Evolutionary conservation across 2,329 filamentous ascomycete species (phyloP).

Genomic region (Thermoascus crustaceus): DNA sequence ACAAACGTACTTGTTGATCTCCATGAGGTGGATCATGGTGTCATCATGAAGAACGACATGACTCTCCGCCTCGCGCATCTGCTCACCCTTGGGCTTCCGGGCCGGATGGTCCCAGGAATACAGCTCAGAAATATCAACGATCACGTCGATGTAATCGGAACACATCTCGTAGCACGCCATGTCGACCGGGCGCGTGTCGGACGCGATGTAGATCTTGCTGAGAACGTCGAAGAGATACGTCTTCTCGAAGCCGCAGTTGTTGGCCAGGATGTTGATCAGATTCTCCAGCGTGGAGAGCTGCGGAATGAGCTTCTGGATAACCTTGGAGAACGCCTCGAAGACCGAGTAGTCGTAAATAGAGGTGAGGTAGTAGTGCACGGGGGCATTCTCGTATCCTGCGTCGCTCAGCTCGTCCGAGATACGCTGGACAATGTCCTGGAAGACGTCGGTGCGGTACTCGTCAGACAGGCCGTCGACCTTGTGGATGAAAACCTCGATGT

Average conservation of each 20-base stretch:
- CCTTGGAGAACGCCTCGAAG: constrained; percentile 96
- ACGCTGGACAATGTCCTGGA: constrained; percentile 90
- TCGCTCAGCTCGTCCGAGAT: constrained; percentile 95
- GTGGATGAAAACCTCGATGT: constrained; percentile 97
- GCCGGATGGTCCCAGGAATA: constrained; percentile 64
- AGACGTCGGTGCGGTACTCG: constrained; percentile 92
- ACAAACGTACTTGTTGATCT: constrained; percentile 55
- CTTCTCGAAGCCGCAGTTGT: constrained; percentile 92
- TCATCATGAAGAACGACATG: constrained; percentile 54
- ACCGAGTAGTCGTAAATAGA: constrained; percentile 98
- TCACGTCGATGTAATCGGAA: constrained; percentile 96
- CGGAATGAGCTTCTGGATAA: constrained; percentile 95
- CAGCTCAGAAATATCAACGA: constrained; percentile 92
- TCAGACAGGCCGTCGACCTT: constrained; percentile 97
- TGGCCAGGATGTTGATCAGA: constrained; percentile 86
- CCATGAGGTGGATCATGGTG: constrained; percentile 56
- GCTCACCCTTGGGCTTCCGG: constrained; percentile 34
- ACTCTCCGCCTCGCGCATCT: constrained; percentile 51
- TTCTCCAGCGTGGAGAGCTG: constrained; percentile 88
- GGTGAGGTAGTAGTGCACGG: constrained; percentile 90
- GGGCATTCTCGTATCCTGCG: constrained; percentile 84
- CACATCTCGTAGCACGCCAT: constrained; percentile 97
- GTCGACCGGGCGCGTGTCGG: constrained; percentile 84
- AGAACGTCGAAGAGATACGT: constrained; percentile 96
- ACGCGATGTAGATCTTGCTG: constrained; percentile 98